Evolutionary conservation across 2,329 filamentous ascomycete genomes (phyloP), one percentile per base, ranked within the genome.

Genomic region (Annulohypoxylon truncatum): DNA sequence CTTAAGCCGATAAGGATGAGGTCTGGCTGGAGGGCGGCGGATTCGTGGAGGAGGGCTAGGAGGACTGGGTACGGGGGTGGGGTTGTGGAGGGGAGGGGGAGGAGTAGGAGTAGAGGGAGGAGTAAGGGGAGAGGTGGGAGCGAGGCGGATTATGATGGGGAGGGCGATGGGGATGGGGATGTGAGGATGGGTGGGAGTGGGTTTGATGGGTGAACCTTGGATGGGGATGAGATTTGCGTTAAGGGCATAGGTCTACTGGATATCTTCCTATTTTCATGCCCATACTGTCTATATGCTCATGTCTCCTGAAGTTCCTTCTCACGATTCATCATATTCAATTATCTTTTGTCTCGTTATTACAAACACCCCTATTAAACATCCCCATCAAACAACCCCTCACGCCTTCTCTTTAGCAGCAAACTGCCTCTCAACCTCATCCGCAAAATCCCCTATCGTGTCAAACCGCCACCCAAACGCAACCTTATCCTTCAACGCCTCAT

Each of bases 1-100:
- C 70, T 93, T 71, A 81, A 82, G 73, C 84, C 85, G 3, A 82
- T 92, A 55, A 79, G 80, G 61, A 76, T 80, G 0, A 78, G 81
- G 5, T 78, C 73, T 44, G 85, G 84, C 0, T 87, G 84, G 85
- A 77, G 82, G 40, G 80, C 76, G 1, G 77, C 75, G 31, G 80
- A 82, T 26, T 53, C 56, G 29, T 26, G 66, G 50, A 69, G 67
- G 47, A 55, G 69, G 58, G 63, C 18, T 51, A 52, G 56, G 35
- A 67, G 22, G 46, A 15, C 47, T 15, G 55, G 53, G 38, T 46
- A 47, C 13, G 56, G 52, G 9, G 8, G n/a, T 28, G 20, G 42
- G 9, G 12, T n/a, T 40, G 18, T 18, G 38, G 22, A 42, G 8
- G 29, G 13, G 3, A 24, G 29, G 13, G 42, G 33, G 15, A 12